Evolutionary conservation across 108 stramenopile species (phyloP).

Genomic region (Nannochloropsis salina): DNA sequence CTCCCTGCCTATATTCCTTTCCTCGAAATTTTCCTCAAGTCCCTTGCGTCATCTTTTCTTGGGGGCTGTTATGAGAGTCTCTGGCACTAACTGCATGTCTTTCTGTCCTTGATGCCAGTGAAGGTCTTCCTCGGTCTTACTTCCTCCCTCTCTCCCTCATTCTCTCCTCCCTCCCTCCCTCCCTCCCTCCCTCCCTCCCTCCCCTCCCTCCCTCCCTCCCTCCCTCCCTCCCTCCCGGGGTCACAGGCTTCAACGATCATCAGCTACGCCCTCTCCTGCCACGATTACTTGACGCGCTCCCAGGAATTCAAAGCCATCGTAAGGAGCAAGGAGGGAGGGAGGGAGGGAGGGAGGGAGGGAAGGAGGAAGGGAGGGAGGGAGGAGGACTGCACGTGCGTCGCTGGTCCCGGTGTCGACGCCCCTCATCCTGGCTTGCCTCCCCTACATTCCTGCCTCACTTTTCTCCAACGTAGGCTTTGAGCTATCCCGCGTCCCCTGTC

Average conservation of each 20-base stretch:
- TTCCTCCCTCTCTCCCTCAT: too few relatives aligned
- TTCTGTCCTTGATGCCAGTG: too few relatives aligned
- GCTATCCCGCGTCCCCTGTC: neutral
- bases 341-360: slow-evolving; percentile 14
- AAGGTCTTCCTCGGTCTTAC: too few relatives aligned
- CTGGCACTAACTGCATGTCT: too few relatives aligned
- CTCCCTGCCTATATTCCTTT: too few relatives aligned
- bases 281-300: neutral
- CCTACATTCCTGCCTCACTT: too few relatives aligned
- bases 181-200: neutral
- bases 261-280: neutral
- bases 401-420: too few relatives aligned
- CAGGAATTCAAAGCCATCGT: neutral
- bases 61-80: too few relatives aligned
- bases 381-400: too few relatives aligned
- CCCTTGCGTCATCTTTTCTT: too few relatives aligned
- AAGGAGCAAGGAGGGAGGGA: neutral
- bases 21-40: too few relatives aligned
- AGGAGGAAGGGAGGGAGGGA: neutral
- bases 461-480: too few relatives aligned
- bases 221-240: neutral
- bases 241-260: slow-evolving; percentile 12
- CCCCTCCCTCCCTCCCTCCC: neutral
- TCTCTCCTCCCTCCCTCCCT: neutral
- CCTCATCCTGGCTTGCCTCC: neutral